Evolutionary conservation across 23 red algal species (phyloP), one percentile per base, ranked within the genome.

Genomic region (Gracilaria caudata): DNA sequence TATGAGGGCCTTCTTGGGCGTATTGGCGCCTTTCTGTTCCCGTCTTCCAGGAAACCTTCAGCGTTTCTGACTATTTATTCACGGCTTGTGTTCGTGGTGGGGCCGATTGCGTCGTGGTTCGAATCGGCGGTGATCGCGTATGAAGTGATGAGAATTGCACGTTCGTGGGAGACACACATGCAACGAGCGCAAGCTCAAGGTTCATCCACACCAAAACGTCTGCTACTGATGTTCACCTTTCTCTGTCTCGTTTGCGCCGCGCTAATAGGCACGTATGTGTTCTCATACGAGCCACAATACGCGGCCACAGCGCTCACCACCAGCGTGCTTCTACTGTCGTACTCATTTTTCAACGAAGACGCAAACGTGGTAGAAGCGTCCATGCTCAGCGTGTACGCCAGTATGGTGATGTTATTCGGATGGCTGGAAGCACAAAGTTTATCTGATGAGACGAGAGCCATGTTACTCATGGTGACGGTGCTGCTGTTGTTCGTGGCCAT

Each of bases 111-210:
- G 9, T 60, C 79, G n/a, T 66, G 57, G 55, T 40, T 83, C 32
- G 79, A 83, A 19, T 41, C 79, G 3, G 57, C 79, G 7, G 79
- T 83, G 7, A 44, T 83, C 36, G 68, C 79, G 7, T 83, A 83
- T 83, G 79, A 83, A 14, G 11, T 83, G 21, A 83, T 83, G 79
- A 43, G 79, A 8, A 63, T 83, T 61, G 57, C 79, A 7, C 51
- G 79, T 17, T 7, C 19, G 14, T 63, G 57, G 54, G 63, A 63
- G 51, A 58, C 49, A 40, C 13, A 29, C 8, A 83, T 83, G 79
- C 44, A 66, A 1, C 57, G 54, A 8, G 57, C 79, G 32, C 49
- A 63, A 28, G 17, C 37, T 19, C 55, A 61, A 47, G 79, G 57
- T 20, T 66, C 57, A 25, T 33, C 53, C 8, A 29, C 40, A 3